These are phyloP conservation scores for Pholiota adiposa DNA, from an alignment of 1,284 basidiomycete species.

Conservation along the genomic window DNA sequence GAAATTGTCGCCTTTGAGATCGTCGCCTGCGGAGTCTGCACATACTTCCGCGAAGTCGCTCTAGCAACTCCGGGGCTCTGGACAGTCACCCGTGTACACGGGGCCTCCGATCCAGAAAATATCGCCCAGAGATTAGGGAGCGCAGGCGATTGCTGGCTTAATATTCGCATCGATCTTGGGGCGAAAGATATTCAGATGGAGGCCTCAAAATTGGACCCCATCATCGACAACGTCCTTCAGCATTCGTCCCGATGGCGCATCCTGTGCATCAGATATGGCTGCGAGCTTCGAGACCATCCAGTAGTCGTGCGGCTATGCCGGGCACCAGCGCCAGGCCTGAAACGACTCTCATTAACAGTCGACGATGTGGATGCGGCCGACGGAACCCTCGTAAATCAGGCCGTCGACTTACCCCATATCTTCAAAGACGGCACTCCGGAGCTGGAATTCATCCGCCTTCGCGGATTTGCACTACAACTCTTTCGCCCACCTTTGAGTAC, in stretches of 20 bases:
- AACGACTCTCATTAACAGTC: conserved; percentile 40
- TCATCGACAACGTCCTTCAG: conserved; percentile 32
- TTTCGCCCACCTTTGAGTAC: conserved; percentile 39
- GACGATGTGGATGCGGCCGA: conserved; percentile 27
- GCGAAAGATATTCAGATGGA: conserved; percentile 9
- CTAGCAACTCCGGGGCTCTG: conserved; percentile 41
- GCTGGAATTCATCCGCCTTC: conserved; percentile 43
- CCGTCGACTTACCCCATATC: conserved; percentile 29
- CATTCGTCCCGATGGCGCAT: conserved; percentile 40
- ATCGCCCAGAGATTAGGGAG: conserved; percentile 38
- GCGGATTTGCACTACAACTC: conserved; percentile 43
- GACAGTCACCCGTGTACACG: conserved; percentile 37
- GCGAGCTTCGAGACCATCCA: conserved; percentile 29
- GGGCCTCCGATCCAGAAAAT: conserved; percentile 25
- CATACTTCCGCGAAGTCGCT: conserved; percentile 41
- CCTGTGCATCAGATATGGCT: conserved; percentile 33
- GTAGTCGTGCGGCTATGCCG: conserved; percentile 33
- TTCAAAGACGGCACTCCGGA: conserved; percentile 34
- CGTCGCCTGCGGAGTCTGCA: conserved; percentile 41
- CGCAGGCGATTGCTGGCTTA: conserved; percentile 34
- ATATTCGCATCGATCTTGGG: conserved; percentile 34
- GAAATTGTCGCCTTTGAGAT: conserved; percentile 36
- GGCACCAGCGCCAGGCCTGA: conserved; percentile 33
- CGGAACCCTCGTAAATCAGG: conserved; percentile 10
- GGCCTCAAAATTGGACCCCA: conserved; percentile 22